Conservation (phyloP, 1,284 basidiomycete genomes). For the Cryptococcus jaspeensis region DNA sequence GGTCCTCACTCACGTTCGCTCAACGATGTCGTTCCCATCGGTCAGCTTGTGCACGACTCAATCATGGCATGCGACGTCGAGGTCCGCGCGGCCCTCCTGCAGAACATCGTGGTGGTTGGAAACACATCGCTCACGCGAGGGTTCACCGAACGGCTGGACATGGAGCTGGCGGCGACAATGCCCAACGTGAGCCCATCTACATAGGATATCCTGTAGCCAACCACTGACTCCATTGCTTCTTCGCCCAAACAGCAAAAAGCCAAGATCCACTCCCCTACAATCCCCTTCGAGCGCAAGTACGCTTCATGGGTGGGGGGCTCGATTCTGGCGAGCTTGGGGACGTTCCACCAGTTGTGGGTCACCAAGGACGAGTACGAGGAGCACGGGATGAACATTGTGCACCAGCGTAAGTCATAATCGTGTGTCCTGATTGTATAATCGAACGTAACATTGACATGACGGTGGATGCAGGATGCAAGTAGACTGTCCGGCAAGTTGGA, state of each 20-base stretch:
- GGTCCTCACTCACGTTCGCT: slow-evolving; percentile 63
- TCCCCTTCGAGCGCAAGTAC: slow-evolving; percentile 80
- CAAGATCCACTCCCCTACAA: slow-evolving; percentile 87
- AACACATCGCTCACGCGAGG: slow-evolving; percentile 85
- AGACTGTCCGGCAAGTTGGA: slow-evolving; percentile 2
- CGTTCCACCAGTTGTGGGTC: slow-evolving; percentile 95
- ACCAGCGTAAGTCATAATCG: slow-evolving; percentile 41
- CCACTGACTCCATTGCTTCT: neutral
- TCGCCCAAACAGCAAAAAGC: slow-evolving; percentile 51
- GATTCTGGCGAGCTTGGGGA: slow-evolving; percentile 86
- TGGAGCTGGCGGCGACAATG: slow-evolving; percentile 73
- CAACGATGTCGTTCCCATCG: slow-evolving; percentile 59
- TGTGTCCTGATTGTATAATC: neutral
- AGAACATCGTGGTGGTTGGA: slow-evolving; percentile 92
- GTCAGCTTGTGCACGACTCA: slow-evolving; percentile 73
- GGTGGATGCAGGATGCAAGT: neutral
- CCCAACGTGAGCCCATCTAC: slow-evolving; percentile 64
- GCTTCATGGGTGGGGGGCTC: slow-evolving; percentile 92
- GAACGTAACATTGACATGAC: neutral
- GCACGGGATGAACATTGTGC: slow-evolving; percentile 49
- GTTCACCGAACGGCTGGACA: slow-evolving; percentile 76
- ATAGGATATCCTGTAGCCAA: neutral
- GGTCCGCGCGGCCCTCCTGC: slow-evolving; percentile 80
- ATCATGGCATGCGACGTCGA: slow-evolving; percentile 87
- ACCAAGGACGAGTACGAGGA: slow-evolving; percentile 87